Base-by-base conservation (phyloP, 2,329 filamentous ascomycete genomes). In the Penicillium rolfsii region DNA sequence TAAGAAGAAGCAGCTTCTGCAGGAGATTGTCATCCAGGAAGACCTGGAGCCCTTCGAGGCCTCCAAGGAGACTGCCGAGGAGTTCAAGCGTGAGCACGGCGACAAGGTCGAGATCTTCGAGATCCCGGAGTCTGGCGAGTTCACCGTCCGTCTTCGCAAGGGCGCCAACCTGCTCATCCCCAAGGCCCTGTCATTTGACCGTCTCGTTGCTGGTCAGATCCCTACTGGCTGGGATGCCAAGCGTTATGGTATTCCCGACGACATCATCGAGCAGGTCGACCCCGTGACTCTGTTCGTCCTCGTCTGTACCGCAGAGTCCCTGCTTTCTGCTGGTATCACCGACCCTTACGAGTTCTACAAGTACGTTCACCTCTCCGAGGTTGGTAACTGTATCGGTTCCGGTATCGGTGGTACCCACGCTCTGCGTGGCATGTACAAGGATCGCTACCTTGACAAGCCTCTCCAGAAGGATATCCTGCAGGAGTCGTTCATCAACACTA, bases 271-370 rank as follows among this genome's bases (percentile, higher is more conserved):
- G 43, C 95, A 99, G 77, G 95, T 99, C 65, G 96, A 99, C 73
- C 95, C 93, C 5, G 94, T 98, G 68, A 97, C 95, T 1, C 85
- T 99, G 52, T 99, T 91, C 75, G 91, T 98, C 33, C 89, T 99
- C 49, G 93, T 98, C 50, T 96, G 91, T 57, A 96, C 93, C 52
- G 92, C 91, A 1, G 96, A 99, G 79, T 89, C 93, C 61, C 88
- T 99, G 7, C 85, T 99, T 55, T 90, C 92, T 33, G 90, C 91
- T 64, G 95, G 95, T 88, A 94, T 99, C 77, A 98, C 95, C 28
- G 96, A 99, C 75, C 96, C 95, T 22, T 99, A 98, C 75, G 95
- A 99, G 81, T 98, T 99, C 82, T 99, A 99, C 87, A 93, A 98
- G 83, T 99, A 99, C 73, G 93, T 99, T 65, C 95, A 99, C 78